Base-by-base conservation (phyloP, 2,329 filamentous ascomycete species). In the Ceratocystis colombiana region DNA sequence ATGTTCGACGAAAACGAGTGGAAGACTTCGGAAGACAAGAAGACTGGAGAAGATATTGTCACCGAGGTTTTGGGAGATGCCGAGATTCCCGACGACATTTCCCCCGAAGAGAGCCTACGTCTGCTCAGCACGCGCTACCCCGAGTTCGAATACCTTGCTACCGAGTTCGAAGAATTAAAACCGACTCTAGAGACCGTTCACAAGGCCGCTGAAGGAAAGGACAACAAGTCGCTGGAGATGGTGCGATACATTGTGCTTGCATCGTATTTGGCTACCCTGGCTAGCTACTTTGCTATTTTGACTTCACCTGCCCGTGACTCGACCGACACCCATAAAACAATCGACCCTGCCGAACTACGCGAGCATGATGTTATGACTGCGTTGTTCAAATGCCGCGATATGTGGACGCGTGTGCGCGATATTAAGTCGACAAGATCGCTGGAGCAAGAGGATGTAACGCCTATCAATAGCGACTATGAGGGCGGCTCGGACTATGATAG, bases 281-380 rank as follows among this genome's bases (percentile, higher is more conserved):
- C 89, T 62, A 92, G 96, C 84, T 99, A 99, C 75, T 96, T 99
- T 74, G 89, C 92, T 46, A 83, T 97, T 45, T 78, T 99, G n/a
- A 90, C 90, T 10, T 96, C 90, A 0, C 87, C 90, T 0, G 82
- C 86, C 1, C 80, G 86, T 62, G 84, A 86, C 67, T 77, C 78
- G 0, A 76, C 79, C 45, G 80, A 79, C 6, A 75, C 78, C 0
- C 75, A 77, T 12, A 81, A 85, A 67, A 81, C 89, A 0, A 76
- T 95, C 69, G 82, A 89, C 65, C 88, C 93, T 4, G 79, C 82
- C n/a, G 86, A 96, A 71, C 77, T 99, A 53, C 86, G 90, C 68
- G 89, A 96, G 64, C 94, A 99, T 75, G 86, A 90, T 15, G 84
- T 99, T 68, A 97, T 99, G 90, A 85, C 88, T 68, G 88, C 84